Evolutionary conservation across 225 moss, liverwort and hornwort species (phyloP).

Genomic region (Anthoceros angustus): DNA sequence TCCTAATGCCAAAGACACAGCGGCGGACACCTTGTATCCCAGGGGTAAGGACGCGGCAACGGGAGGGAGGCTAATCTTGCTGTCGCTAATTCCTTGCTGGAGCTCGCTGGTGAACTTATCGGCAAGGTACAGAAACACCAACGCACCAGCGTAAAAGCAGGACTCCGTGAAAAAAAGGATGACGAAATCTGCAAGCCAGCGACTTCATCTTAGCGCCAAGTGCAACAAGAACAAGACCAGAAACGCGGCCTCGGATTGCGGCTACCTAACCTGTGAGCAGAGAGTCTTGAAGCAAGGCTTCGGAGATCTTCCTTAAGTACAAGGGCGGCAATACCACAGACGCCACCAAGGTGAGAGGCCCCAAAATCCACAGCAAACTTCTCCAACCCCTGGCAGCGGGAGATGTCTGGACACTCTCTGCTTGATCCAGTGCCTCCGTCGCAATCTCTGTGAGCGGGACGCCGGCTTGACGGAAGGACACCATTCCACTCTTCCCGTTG

Average conservation of each 20-base stretch:
- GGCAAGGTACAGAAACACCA: slow-evolving; percentile 62
- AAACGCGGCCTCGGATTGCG: neutral
- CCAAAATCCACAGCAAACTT: slow-evolving; percentile 59
- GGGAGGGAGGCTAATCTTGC: neutral
- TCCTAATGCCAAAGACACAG: slow-evolving; percentile 49
- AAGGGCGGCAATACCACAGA: slow-evolving; percentile 87
- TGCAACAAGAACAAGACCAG: neutral
- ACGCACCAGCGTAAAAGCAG: slow-evolving; percentile 66
- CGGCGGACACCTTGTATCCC: slow-evolving; percentile 67
- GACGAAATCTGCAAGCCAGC: slow-evolving; percentile 58
- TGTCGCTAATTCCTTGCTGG: slow-evolving; percentile 2
- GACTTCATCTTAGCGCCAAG: neutral
- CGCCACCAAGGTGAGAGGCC: slow-evolving; percentile 60
- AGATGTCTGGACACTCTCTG: neutral
- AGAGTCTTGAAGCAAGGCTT: slow-evolving; percentile 66
- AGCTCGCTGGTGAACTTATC: slow-evolving; percentile 39
- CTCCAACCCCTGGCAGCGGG: slow-evolving; percentile 6
- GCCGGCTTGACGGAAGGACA: neutral
- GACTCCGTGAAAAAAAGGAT: slow-evolving; percentile 91
- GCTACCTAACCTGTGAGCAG: slow-evolving; percentile 52
- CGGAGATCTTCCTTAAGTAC: slow-evolving; percentile 72
- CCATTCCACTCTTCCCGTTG: neutral
- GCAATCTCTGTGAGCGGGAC: neutral
- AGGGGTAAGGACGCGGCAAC: slow-evolving; percentile 21
- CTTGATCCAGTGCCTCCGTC: neutral